These are phyloP conservation scores for Orbilia blumenaviensis DNA, from an alignment of 2,329 filamentous ascomycete genomes.

Conservation along the genomic window DNA sequence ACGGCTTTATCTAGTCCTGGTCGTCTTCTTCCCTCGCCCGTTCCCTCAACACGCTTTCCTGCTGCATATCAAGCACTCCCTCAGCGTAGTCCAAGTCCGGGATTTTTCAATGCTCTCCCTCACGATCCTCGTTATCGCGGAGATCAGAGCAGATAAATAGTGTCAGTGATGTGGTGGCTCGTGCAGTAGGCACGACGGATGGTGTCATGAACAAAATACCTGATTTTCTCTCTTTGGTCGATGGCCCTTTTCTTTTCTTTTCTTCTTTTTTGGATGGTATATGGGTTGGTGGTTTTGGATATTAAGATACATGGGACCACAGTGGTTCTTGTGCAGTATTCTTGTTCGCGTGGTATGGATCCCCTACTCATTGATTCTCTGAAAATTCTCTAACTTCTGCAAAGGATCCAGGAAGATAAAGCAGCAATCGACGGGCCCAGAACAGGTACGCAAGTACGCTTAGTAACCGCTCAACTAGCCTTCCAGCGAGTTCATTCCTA, in stretches of 20 bases:
- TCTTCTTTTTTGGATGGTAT: not conserved
- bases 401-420: not conserved
- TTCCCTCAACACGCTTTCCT: constrained; percentile 37
- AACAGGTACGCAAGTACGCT: constrained; percentile 4
- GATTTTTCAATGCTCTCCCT: constrained; percentile 30
- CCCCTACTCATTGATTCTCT: too few relatives aligned
- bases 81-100: constrained; percentile 45
- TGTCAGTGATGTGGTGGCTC: not conserved
- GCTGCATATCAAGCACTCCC: constrained; percentile 46
- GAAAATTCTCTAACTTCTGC: not conserved
- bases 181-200: not conserved
- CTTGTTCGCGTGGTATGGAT: not conserved
- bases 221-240: not conserved
- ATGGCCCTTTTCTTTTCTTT: not conserved
- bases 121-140: constrained; percentile 28
- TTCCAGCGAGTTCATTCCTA: not conserved
- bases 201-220: not conserved
- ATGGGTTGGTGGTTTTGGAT: not conserved
- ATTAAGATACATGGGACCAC: too few relatives aligned
- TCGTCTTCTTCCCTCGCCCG: constrained; percentile 38
- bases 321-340: too few relatives aligned
- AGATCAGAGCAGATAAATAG: constrained; percentile 1
- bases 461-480: not conserved
- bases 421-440: not conserved
- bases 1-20: constrained; percentile 40